These are phyloP conservation scores for Fusarium poae DNA, from an alignment of 2,329 filamentous ascomycete genomes.

Conservation along the genomic window DNA sequence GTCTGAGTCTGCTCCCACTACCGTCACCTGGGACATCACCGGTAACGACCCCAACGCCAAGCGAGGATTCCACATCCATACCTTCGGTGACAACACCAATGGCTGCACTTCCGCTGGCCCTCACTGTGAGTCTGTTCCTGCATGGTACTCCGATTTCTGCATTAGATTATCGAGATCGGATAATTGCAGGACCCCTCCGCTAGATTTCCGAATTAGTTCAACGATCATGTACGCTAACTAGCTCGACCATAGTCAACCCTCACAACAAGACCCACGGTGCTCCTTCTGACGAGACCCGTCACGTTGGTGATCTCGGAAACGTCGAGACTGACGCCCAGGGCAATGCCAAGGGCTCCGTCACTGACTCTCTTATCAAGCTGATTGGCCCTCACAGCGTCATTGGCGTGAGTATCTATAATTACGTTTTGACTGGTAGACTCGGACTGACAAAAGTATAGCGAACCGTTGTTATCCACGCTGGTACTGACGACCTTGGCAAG, in stretches of 20 bases:
- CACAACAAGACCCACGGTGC: conserved; percentile 92
- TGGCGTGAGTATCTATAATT: conserved; percentile 72
- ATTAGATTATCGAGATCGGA: background rate
- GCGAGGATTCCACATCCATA: conserved; percentile 98
- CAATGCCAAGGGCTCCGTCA: conserved; percentile 83
- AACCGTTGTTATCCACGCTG: conserved; percentile 93
- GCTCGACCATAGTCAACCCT: conserved; percentile 82
- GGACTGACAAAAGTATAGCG: conserved; percentile 67
- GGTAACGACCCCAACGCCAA: conserved; percentile 95
- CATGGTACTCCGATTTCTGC: background rate
- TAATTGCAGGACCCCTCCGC: background rate
- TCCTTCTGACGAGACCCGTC: conserved; percentile 83
- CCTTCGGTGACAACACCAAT: conserved; percentile 99
- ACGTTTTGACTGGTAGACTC: background rate
- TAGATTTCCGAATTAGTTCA: background rate
- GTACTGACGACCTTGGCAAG: conserved; percentile 97
- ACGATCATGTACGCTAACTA: conserved; percentile 23
- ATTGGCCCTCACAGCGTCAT: conserved; percentile 96
- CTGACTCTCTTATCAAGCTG: conserved; percentile 90
- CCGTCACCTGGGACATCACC: conserved; percentile 89
- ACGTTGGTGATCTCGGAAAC: conserved; percentile 98
- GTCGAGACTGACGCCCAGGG: conserved; percentile 94
- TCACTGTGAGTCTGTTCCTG: conserved; percentile 78
- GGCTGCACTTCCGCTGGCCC: conserved; percentile 98
- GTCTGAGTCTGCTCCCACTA: conserved; percentile 84